Evolutionary conservation across 2,329 filamentous ascomycete species (phyloP).

Genomic region (Phialocephala subalpina): DNA sequence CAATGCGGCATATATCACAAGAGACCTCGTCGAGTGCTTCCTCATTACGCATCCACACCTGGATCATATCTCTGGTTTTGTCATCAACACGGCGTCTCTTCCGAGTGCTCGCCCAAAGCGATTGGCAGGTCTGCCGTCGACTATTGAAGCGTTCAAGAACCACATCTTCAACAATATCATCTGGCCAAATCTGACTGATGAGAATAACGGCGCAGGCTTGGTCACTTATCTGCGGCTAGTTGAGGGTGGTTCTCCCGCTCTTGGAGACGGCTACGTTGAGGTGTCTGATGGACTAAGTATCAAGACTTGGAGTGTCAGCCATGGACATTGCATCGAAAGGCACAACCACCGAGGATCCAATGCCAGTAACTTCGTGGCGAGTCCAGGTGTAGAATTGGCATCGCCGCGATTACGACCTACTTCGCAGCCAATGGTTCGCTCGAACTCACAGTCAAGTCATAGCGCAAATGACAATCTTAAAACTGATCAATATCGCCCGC

Average conservation of each 20-base stretch:
- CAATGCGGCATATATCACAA: slow-evolving; percentile 83
- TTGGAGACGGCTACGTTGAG: slow-evolving; percentile 89
- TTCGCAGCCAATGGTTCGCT: neutral
- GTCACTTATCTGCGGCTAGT: slow-evolving; percentile 89
- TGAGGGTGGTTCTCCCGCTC: slow-evolving; percentile 85
- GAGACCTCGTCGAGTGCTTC: slow-evolving; percentile 83
- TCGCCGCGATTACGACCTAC: slow-evolving; percentile 4
- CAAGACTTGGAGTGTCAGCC: slow-evolving; percentile 86
- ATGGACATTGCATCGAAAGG: slow-evolving; percentile 85
- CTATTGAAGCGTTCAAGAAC: slow-evolving; percentile 89
- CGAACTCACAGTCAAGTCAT: slow-evolving; percentile 3
- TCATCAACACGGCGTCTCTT: slow-evolving; percentile 90
- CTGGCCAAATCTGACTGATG: slow-evolving; percentile 96
- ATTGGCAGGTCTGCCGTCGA: slow-evolving; percentile 84
- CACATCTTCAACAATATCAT: slow-evolving; percentile 99
- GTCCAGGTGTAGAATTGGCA: neutral
- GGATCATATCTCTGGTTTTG: slow-evolving; percentile 90
- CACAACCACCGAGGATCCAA: slow-evolving; percentile 69
- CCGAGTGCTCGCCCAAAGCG: slow-evolving; percentile 84
- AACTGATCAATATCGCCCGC: slow-evolving; percentile 12
- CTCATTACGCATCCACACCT: slow-evolving; percentile 97
- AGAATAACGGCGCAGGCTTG: slow-evolving; percentile 92
- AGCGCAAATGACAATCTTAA: neutral
- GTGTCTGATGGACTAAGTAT: slow-evolving; percentile 89
- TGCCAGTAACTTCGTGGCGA: slow-evolving; percentile 13